phyloP scores from a whole-genome alignment of 768 basidiomycete species.

The Chalciporus pseudorubinellus region DNA sequence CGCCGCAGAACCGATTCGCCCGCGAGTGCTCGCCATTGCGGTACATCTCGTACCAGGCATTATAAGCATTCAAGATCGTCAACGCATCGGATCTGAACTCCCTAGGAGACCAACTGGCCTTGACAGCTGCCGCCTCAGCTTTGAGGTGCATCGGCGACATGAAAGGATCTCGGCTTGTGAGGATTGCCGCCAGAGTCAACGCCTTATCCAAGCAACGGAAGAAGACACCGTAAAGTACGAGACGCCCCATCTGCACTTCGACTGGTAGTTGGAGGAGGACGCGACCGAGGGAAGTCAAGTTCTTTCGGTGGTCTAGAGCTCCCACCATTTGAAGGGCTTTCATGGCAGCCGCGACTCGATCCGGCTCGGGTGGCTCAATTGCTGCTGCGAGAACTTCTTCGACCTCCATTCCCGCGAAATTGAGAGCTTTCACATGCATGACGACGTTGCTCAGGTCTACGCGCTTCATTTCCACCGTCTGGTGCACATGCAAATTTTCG shows the following conservation, averaged over 20 bases:
- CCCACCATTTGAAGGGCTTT: constrained; percentile 80
- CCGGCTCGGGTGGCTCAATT: constrained; percentile 84
- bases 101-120: constrained; percentile 73
- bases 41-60: constrained; percentile 76
- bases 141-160: constrained; percentile 77
- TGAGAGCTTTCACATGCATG: constrained; percentile 94
- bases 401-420: constrained; percentile 81
- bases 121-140: constrained; percentile 63
- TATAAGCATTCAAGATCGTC: constrained; percentile 76
- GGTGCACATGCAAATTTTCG: constrained; percentile 65
- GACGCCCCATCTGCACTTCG: constrained; percentile 84
- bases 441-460: constrained; percentile 88
- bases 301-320: constrained; percentile 72
- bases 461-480: constrained; percentile 94
- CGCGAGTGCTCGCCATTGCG: constrained; percentile 56
- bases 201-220: constrained; percentile 90
- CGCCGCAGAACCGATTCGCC: constrained; percentile 74
- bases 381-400: constrained; percentile 82
- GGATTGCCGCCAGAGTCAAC: constrained; percentile 85
- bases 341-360: constrained; percentile 78
- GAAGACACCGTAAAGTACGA: constrained; percentile 87
- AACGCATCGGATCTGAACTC: constrained; percentile 86
- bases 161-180: constrained; percentile 90
- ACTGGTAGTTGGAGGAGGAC: constrained; percentile 88
- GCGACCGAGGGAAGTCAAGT: constrained; percentile 82